Base-by-base conservation (phyloP, 805 yeast species). In the Tetrapisispora nanseiensis region DNA sequence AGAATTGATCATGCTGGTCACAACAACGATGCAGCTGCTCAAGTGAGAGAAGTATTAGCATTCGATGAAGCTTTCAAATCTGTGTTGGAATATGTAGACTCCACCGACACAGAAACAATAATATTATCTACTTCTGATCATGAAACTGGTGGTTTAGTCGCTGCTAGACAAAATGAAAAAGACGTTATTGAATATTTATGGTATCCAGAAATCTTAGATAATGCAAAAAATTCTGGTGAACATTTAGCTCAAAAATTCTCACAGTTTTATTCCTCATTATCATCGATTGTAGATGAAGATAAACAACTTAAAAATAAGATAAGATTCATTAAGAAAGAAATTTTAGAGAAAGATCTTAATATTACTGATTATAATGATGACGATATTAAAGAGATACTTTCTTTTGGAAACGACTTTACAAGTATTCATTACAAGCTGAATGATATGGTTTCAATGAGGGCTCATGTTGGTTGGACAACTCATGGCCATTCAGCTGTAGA, bases 401-500 rank as follows among this genome's bases (percentile, higher is more conserved):
- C 51, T 1, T 51, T 56, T 32, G 55, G 70, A 2, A 51, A 49
- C 39, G 48, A 45, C 10, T 23, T 35, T 11, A 11, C 10, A 18
- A 24, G 31, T 18, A 41, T 61, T 15, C 65, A 60, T 46, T 77
- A 77, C 46, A 64, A 70, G 31, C 61, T 86, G 43, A 82, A 84
- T 55, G 71, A 78, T 42, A 74, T 89, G 74, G 74, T 86, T 10
- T 82, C 95, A 1, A 55, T 65, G n/a, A 75, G 95, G 49, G 86
- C 97, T 0, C 83, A 83, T 61, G 76, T 86, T 15, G 97, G 96
- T n/a, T 89, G 96, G 95, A 72, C 95, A 9, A 89, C 97, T 0
- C 95, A 86, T 55, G 97, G 97, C 24, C 97, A 89, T 62, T 80
- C 95, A 18, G 96, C 95, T 0, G 96, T 89, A 13, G 97, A 89